Conservation (phyloP, 2,329 filamentous ascomycete genomes). For the Zymoseptoria brevis region DNA sequence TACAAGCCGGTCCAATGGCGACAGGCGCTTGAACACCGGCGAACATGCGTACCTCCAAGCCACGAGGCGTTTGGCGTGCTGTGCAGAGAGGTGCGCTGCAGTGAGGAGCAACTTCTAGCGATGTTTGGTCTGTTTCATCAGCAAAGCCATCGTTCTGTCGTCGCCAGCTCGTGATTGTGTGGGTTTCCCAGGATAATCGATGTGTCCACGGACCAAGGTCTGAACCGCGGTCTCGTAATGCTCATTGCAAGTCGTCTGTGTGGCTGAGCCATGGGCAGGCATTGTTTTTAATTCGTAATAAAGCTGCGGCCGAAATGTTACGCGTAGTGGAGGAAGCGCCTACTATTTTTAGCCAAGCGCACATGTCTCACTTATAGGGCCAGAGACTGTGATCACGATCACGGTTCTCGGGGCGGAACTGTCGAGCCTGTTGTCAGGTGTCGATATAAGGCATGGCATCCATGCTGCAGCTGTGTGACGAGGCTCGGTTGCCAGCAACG, state of each 20-base stretch:
- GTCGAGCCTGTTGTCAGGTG: too few species aligned
- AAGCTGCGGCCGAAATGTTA: neutral
- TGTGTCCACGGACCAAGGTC: neutral
- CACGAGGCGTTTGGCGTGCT: neutral
- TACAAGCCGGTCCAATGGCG: neutral
- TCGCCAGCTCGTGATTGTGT: neutral
- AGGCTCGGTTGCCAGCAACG: too few species aligned
- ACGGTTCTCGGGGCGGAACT: neutral
- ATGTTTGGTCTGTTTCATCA: neutral
- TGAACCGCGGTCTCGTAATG: neutral
- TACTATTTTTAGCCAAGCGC: neutral
- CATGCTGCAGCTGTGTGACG: too few species aligned
- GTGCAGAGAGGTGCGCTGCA: neutral
- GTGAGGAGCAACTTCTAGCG: neutral
- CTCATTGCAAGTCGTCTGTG: neutral
- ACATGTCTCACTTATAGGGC: neutral
- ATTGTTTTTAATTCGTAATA: neutral
- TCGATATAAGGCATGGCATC: too few species aligned
- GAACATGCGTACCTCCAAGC: neutral
- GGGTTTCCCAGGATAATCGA: neutral
- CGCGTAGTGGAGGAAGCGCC: neutral
- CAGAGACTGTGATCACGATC: neutral
- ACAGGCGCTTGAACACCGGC: neutral
- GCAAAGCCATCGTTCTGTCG: neutral
- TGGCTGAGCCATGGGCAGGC: neutral